These are phyloP conservation scores for Aspergillus egyptiacus DNA, from an alignment of 495 filamentous ascomycete genomes.

Conservation along the genomic window DNA sequence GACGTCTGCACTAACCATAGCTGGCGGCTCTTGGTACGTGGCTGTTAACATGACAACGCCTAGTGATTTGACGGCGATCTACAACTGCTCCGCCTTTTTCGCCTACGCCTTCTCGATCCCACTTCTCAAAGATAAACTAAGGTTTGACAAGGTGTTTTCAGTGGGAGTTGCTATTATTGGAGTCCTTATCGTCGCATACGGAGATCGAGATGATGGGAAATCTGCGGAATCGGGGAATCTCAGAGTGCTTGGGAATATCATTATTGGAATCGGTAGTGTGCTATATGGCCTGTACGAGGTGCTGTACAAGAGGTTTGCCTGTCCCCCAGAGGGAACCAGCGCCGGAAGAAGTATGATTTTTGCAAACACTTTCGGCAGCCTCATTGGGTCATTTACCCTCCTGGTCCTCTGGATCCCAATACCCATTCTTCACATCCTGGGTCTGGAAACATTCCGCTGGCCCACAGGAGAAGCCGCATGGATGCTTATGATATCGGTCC, in stretches of 20 bases:
- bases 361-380: constrained; percentile 80
- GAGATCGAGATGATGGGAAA: constrained; percentile 52
- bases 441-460: constrained; percentile 74
- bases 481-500: constrained; percentile 71
- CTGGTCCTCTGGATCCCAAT: constrained; percentile 87
- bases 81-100: constrained; percentile 98
- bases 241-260: constrained; percentile 73
- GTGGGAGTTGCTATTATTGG: constrained; percentile 81
- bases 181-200: constrained; percentile 89
- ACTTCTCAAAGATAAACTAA: constrained; percentile 74
- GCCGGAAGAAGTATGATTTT: constrained; percentile 83
- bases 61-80: constrained; percentile 91
- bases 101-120: constrained; percentile 94
- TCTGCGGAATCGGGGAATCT: constrained; percentile 46
- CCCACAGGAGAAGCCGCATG: constrained; percentile 70
- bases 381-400: constrained; percentile 81
- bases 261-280: constrained; percentile 90
- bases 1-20: constrained; percentile 81
- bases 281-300: constrained; percentile 97
- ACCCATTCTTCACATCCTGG: constrained; percentile 70
- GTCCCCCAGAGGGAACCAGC: constrained; percentile 82
- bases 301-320: constrained; percentile 85
- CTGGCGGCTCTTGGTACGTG: constrained; percentile 91
- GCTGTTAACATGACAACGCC: constrained; percentile 90
- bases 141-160: constrained; percentile 72